Base-by-base conservation (phyloP, 768 basidiomycete genomes). In the Kwoniella newhampshirensis region DNA sequence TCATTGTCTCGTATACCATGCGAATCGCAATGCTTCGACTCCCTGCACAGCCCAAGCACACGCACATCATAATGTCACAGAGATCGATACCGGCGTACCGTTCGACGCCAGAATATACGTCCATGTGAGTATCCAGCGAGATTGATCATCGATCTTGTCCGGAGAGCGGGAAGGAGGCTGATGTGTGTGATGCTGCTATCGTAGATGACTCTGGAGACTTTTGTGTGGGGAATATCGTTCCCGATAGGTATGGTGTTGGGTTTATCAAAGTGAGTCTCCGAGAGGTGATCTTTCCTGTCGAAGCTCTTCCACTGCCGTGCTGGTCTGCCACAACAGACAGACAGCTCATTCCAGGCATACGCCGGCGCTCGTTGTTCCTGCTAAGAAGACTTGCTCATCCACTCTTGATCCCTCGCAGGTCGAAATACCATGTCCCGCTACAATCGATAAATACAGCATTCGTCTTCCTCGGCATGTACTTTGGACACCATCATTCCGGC, bases 391-490 rank as follows among this genome's bases (percentile, higher is more conserved):
- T 15, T 15, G 62, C 47, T 63, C 27, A 44, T 58, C 25, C 9
- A 7, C 13, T 8, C 35, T 3, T 27, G 26, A 23, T 7, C 12
- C 5, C 15, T 6, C 21, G 17, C 35, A 68, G 69, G 57, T 92
- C 90, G 74, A 82, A 85, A 67, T 93, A 88, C 86, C 92, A 96
- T 74, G 90, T 92, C 41, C 91, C 92, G 4, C 73, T 91, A 4
- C 92, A 94, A 78, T 81, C 81, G 54, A 79, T 82, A 6, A 88
- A 85, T 1, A 84, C 88, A 59, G 81, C 81, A 0, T 77, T 94
- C 45, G 87, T 87, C 3, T 76, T 82, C 12, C 85, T 80, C 0
- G 91, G 90, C 6, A 87, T 87, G 68, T 77, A 88, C 45, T 83
- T 96, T 3, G 92, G 92, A 0, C 92, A 94, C 65, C 79, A 85